Conservation (phyloP, 2,329 filamentous ascomycete species). For the Penicillium brevicompactum region DNA sequence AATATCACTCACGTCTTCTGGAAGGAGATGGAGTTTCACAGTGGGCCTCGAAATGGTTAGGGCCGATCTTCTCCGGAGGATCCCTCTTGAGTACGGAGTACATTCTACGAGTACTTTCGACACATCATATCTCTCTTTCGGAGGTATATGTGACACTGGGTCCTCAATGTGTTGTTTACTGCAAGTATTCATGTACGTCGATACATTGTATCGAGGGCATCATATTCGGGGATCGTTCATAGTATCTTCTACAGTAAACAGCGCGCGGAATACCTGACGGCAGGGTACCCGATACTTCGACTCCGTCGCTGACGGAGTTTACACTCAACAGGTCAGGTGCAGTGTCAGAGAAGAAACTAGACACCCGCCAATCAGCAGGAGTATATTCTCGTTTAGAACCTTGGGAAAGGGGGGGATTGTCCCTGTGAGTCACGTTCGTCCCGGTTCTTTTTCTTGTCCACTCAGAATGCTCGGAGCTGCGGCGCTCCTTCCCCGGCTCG, state of each 20-base stretch:
- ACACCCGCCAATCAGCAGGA: slow-evolving; percentile 13
- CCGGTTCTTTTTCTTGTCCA: slow-evolving; percentile 31
- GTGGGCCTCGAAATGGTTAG: slow-evolving; percentile 16
- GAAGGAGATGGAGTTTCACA: slow-evolving; percentile 28
- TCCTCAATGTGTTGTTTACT: not conserved
- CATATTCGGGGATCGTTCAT: not conserved
- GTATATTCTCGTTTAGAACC: not conserved
- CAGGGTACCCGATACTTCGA: not conserved
- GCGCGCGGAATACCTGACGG: not conserved
- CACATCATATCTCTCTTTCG: not conserved
- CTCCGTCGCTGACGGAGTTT: not conserved
- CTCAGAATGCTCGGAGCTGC: slow-evolving; percentile 16
- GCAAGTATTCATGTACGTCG: not conserved
- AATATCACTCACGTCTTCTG: slow-evolving; percentile 16
- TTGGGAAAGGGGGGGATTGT: slow-evolving; percentile 3
- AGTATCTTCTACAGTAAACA: too few species aligned
- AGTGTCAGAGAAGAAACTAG: not conserved
- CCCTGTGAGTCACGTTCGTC: slow-evolving; percentile 21
- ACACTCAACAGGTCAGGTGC: slow-evolving; percentile 7
- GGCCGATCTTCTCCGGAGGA: slow-evolving; percentile 31
- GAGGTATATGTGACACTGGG: not conserved
- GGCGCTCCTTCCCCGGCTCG: slow-evolving; percentile 17
- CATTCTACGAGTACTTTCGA: slow-evolving; percentile 5
- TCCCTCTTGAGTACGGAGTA: slow-evolving; percentile 10
- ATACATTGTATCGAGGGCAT: not conserved